A percentile compares a stretch with the other conserved stretches of the same genome.
Evolutionary conservation across 2,329 filamentous ascomycete genomes (phyloP).

Genomic region (Sclerotinia minor): DNA sequence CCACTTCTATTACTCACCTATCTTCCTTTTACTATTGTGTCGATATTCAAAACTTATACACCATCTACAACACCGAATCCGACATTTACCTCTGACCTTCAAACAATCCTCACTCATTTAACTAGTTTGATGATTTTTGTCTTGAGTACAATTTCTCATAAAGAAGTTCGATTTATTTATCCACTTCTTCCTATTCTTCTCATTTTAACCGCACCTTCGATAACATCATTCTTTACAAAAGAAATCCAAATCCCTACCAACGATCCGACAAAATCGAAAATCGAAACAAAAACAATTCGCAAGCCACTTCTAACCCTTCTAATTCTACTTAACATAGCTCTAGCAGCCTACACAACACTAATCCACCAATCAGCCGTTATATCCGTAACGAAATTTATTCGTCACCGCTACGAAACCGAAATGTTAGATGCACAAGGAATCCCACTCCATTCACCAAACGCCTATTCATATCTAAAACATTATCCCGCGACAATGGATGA

Average conservation of each 20-base stretch:
- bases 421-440: slow-evolving; percentile 48
- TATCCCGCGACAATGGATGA: slow-evolving; percentile 7
- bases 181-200: slow-evolving; percentile 86
- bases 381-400: slow-evolving; percentile 71
- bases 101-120: slow-evolving; percentile 53
- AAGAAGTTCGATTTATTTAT: slow-evolving; percentile 96
- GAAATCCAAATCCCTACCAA: slow-evolving; percentile 31
- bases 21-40: slow-evolving; percentile 74
- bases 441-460: slow-evolving; percentile 33
- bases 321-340: slow-evolving; percentile 64
- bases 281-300: slow-evolving; percentile 42
- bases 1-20: slow-evolving; percentile 83
- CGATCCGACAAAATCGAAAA: slow-evolving; percentile 26
- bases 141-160: slow-evolving; percentile 84
- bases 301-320: slow-evolving; percentile 57
- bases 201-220: slow-evolving; percentile 69
- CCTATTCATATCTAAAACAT: slow-evolving; percentile 24
- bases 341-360: slow-evolving; percentile 72
- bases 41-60: slow-evolving; percentile 41
- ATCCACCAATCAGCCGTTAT: slow-evolving; percentile 81
- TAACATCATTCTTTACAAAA: slow-evolving; percentile 55
- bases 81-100: slow-evolving; percentile 41
- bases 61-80: not conserved
- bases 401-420: slow-evolving; percentile 66
- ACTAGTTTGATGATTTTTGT: slow-evolving; percentile 55